Evolutionary conservation across 1,139 yeast genomes (phyloP).

Genomic region (Saccharomycopsis crataegensis): DNA sequence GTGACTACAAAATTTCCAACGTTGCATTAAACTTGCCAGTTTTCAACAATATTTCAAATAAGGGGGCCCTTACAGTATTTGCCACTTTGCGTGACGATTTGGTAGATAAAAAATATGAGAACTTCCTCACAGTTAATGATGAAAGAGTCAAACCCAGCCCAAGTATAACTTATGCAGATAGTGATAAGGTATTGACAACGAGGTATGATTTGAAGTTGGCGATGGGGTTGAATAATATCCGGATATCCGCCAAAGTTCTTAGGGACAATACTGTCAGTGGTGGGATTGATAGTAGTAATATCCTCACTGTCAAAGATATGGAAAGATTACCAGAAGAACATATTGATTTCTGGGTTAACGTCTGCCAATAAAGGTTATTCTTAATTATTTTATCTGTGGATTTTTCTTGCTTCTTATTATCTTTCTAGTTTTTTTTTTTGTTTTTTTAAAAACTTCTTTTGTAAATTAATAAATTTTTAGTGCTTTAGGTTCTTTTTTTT

Average conservation of each 20-base stretch:
- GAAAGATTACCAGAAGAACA: conserved; percentile 12
- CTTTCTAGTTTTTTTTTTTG: too few species aligned
- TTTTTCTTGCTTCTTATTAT: neutral
- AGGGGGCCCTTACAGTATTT: conserved; percentile 39
- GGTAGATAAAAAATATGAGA: conserved; percentile 37
- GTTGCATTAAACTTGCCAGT: conserved; percentile 38
- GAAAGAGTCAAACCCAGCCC: conserved; percentile 39
- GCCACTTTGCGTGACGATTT: conserved; percentile 39
- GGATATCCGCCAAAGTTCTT: conserved; percentile 41
- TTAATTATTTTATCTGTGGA: neutral
- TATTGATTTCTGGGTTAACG: conserved; percentile 18
- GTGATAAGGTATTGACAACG: conserved; percentile 29
- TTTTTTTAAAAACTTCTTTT: too few species aligned
- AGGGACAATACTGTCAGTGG: conserved; percentile 5
- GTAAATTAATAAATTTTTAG: too few species aligned
- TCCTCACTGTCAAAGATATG: conserved; percentile 3
- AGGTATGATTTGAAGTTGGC: conserved; percentile 44
- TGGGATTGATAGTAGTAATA: conserved; percentile 14
- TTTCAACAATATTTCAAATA: conserved; percentile 15
- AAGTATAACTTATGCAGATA: conserved; percentile 32
- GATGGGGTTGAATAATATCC: conserved; percentile 41
- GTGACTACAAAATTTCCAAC: conserved; percentile 38
- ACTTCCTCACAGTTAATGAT: conserved; percentile 41
- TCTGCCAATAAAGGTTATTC: conserved; percentile 8
- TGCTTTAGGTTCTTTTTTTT: too few species aligned